Percentiles rank a stretch among this genome's conserved stretches.
These are phyloP conservation scores for Phytophthora capsici DNA, from an alignment of 352 stramenopile species.

Conservation along the genomic window DNA sequence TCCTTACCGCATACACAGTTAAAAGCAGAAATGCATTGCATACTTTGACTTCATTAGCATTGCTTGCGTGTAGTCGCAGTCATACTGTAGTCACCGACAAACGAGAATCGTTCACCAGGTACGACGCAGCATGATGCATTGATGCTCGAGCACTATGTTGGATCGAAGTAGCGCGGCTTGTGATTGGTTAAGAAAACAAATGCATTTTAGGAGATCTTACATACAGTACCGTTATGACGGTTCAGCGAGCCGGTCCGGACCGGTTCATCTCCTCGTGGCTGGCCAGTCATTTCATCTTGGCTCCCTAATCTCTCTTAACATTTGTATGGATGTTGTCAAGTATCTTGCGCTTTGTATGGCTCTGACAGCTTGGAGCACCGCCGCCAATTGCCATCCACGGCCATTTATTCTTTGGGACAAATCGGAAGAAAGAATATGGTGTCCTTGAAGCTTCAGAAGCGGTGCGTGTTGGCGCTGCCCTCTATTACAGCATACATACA, in stretches of 20 bases:
- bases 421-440: constrained; percentile 86
- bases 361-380: neutral
- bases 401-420: constrained; percentile 88
- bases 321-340: neutral
- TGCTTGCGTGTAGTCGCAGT: no score
- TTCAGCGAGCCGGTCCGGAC: neutral
- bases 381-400: neutral
- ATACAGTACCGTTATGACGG: neutral
- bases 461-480: constrained; percentile 51
- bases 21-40: no score
- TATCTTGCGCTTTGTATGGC: constrained; percentile 29
- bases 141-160: no score
- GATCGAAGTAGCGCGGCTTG: no score
- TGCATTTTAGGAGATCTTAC: no score
- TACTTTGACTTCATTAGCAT: no score
- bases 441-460: constrained; percentile 92
- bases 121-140: no score
- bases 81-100: no score
- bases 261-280: neutral
- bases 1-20: no score
- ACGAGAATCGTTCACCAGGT: no score
- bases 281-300: constrained; percentile 32
- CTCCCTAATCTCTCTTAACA: neutral
- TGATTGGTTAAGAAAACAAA: no score
- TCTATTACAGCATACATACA: constrained; percentile 2